These are phyloP conservation scores for Conticribra weissflogii DNA, from an alignment of 108 stramenopile species.

Conservation along the genomic window DNA sequence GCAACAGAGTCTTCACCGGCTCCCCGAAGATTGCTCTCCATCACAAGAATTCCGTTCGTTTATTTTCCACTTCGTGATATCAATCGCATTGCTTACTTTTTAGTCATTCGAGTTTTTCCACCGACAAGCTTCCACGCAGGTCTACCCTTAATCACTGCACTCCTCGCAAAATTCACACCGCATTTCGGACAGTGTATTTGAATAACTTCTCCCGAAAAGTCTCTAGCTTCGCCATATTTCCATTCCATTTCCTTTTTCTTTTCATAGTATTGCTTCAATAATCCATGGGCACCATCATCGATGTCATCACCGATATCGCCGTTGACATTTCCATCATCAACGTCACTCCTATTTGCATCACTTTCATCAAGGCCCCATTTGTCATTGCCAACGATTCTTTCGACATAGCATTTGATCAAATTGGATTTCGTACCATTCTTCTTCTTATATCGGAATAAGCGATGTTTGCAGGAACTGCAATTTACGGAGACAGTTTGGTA, in stretches of 20 bases:
- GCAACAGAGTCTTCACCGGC: too few species aligned
- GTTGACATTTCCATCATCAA: constrained; percentile 8
- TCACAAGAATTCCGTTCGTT: too few species aligned
- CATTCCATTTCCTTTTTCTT: neutral
- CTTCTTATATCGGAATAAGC: constrained; percentile 78
- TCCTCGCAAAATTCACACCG: constrained; percentile 54
- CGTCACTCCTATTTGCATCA: neutral
- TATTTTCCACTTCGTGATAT: too few species aligned
- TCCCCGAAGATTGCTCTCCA: too few species aligned
- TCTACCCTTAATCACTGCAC: constrained; percentile 52
- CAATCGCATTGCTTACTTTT: constrained; percentile 56
- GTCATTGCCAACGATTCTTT: constrained; percentile 59
- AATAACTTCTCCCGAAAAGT: constrained; percentile 2
- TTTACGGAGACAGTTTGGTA: constrained; percentile 77
- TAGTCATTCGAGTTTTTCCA: constrained; percentile 77
- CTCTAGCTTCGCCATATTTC: neutral
- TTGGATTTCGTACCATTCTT: constrained; percentile 79
- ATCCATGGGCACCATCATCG: too few species aligned
- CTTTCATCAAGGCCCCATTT: constrained; percentile 36
- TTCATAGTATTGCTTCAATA: constrained; percentile 2
- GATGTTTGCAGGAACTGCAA: constrained; percentile 56
- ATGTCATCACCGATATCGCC: too few species aligned
- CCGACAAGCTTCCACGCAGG: constrained; percentile 69
- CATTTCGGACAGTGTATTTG: constrained; percentile 75
- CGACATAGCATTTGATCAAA: constrained; percentile 69